Conservation (phyloP, 2,329 filamentous ascomycete genomes). For the Chaetomium globosum region DNA sequence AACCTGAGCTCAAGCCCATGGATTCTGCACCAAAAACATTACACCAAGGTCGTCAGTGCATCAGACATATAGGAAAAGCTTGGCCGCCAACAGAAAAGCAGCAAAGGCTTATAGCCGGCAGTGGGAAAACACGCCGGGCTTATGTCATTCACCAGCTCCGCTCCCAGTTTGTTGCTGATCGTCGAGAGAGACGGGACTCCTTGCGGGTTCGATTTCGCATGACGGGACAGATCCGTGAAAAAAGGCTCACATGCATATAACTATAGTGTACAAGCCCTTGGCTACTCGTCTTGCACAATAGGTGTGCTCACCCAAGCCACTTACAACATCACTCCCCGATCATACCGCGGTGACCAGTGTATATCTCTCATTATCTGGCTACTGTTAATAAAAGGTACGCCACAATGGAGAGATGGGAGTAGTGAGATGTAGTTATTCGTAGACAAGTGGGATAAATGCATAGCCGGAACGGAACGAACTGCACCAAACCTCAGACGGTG, state of each 20-base stretch:
- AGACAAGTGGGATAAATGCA: too few relatives aligned
- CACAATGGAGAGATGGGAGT: too few relatives aligned
- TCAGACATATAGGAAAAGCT: neutral
- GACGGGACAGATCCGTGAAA: neutral
- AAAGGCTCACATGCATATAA: neutral
- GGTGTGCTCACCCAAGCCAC: too few relatives aligned
- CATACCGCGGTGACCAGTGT: neutral
- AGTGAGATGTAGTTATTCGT: too few relatives aligned
- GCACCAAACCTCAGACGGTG: neutral
- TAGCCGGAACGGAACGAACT: neutral
- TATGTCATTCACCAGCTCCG: neutral
- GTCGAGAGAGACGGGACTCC: too few relatives aligned
- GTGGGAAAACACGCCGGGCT: neutral
- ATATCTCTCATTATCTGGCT: neutral
- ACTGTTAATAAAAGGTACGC: too few relatives aligned
- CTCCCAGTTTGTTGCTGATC: neutral
- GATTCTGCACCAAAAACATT: neutral
- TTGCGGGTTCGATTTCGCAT: neutral
- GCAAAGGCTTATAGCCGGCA: conserved; percentile 2
- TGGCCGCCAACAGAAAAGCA: neutral
- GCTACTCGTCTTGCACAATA: neutral
- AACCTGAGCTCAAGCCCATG: neutral
- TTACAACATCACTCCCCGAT: too few relatives aligned
- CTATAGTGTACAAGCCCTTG: neutral
- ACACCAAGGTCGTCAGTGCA: neutral